A percentile compares a stretch with the other conserved stretches of the same genome.
These are phyloP conservation scores for Rutstroemia sp. DNA, from an alignment of 2,329 filamentous ascomycete species.

Conservation along the genomic window DNA sequence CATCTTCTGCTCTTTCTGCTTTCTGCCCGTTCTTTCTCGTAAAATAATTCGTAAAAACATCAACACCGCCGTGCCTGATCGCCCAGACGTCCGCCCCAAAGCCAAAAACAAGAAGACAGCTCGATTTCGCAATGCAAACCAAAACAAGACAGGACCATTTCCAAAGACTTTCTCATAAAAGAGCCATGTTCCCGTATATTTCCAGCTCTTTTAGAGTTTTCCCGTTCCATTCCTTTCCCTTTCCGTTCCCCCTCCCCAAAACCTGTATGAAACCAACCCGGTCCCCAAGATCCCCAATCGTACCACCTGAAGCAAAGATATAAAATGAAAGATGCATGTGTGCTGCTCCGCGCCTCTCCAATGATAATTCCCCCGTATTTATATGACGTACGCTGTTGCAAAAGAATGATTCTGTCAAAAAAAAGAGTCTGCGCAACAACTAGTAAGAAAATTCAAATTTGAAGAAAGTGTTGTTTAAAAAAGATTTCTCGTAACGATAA, in stretches of 20 bases:
- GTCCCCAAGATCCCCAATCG: neutral
- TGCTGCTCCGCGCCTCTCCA: neutral
- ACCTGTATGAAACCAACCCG: neutral
- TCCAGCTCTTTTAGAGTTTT: neutral
- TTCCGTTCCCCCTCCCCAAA: neutral
- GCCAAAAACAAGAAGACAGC: too few species aligned
- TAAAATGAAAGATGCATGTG: constrained; percentile 10
- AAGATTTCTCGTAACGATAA: neutral
- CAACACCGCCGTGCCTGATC: too few species aligned
- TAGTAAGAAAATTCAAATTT: neutral
- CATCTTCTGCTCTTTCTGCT: too few species aligned
- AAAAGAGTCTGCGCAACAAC: neutral
- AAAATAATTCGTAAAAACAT: too few species aligned
- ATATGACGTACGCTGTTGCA: neutral
- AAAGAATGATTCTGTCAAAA: neutral
- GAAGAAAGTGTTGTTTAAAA: neutral
- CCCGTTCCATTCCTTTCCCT: neutral
- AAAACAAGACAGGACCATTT: neutral
- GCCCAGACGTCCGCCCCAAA: too few species aligned
- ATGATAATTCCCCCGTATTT: neutral
- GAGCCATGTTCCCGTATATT: neutral
- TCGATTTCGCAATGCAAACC: neutral
- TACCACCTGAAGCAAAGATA: constrained; percentile 3
- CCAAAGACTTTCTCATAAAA: neutral
- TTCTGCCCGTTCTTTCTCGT: too few species aligned